phyloP scores from a whole-genome alignment of 2,329 filamentous ascomycete species.

The Aureobasidium lini region DNA sequence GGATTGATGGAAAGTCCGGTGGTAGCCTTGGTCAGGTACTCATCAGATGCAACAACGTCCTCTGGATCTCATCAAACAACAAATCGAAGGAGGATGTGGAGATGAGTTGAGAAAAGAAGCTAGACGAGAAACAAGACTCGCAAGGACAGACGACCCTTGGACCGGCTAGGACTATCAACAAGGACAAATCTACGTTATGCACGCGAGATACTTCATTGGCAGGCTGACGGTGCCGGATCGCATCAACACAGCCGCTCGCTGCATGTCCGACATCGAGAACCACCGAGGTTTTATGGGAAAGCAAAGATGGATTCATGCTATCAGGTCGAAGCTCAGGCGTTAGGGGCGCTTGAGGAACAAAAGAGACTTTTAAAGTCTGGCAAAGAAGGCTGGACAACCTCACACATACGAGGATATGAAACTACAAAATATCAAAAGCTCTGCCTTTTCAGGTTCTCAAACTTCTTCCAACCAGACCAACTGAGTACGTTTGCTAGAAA shows the following conservation, averaged over 20 bases:
- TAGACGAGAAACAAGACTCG: not conserved
- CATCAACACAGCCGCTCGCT: not conserved
- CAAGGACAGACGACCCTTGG: not conserved
- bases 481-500: too few species aligned
- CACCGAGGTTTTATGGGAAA: not conserved
- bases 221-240: not conserved
- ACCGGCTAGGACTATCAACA: not conserved
- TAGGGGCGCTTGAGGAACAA: not conserved
- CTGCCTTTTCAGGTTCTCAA: not conserved
- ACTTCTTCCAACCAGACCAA: too few species aligned
- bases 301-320: not conserved
- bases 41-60: conserved; percentile 95
- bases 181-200: not conserved
- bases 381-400: not conserved
- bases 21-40: conserved; percentile 83
- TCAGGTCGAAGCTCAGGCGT: not conserved
- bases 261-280: not conserved
- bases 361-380: not conserved
- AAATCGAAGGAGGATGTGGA: conserved; percentile 10
- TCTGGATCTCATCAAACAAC: conserved; percentile 63
- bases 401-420: not conserved
- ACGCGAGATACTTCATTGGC: not conserved
- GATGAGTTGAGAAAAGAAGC: conserved; percentile 7
- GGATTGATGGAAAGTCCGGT: conserved; percentile 77
- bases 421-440: conserved; percentile 6